A percentile compares a stretch with the other conserved stretches of the same genome.
These are phyloP conservation scores for Pythium rhizo-oryzae DNA, from an alignment of 352 stramenopile species.

Conservation along the genomic window DNA sequence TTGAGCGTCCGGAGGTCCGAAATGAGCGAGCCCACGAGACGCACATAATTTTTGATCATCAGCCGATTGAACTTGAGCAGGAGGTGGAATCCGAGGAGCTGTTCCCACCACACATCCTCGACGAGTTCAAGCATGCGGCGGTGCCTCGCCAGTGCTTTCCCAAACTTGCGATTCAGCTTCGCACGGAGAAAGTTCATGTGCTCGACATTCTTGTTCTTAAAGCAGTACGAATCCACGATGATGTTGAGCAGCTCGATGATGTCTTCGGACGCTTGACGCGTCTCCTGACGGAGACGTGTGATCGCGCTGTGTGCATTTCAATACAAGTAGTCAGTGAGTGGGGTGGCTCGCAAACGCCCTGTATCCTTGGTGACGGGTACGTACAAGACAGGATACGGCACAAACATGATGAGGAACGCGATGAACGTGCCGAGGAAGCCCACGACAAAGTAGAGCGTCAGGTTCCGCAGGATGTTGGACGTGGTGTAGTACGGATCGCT, in stretches of 20 bases:
- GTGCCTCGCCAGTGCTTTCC: constrained; percentile 46
- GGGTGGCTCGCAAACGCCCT: too few species aligned
- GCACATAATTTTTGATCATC: constrained; percentile 67
- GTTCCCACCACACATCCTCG: constrained; percentile 83
- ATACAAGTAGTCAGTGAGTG: too few species aligned
- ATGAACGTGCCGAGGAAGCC: constrained; percentile 66
- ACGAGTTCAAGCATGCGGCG: constrained; percentile 61
- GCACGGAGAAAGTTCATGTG: constrained; percentile 82
- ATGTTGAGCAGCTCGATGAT: constrained; percentile 78
- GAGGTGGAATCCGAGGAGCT: constrained; percentile 69
- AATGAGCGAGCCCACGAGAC: constrained; percentile 64
- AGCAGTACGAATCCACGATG: constrained; percentile 86
- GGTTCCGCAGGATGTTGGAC: constrained; percentile 58
- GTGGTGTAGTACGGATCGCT: constrained; percentile 56
- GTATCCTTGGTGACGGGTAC: too few species aligned
- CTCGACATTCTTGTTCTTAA: constrained; percentile 87
- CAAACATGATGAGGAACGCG: constrained; percentile 53
- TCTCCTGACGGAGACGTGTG: constrained; percentile 51
- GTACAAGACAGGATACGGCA: constrained; percentile 75
- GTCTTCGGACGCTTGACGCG: constrained; percentile 45
- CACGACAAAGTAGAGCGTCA: constrained; percentile 67
- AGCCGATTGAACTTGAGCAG: constrained; percentile 74
- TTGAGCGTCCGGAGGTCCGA: constrained; percentile 69
- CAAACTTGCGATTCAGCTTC: constrained; percentile 77
- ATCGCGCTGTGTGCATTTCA: constrained; percentile 64